Evolutionary conservation across 495 filamentous ascomycete genomes (phyloP).

Genomic region (Aspergillus olivimuriae): DNA sequence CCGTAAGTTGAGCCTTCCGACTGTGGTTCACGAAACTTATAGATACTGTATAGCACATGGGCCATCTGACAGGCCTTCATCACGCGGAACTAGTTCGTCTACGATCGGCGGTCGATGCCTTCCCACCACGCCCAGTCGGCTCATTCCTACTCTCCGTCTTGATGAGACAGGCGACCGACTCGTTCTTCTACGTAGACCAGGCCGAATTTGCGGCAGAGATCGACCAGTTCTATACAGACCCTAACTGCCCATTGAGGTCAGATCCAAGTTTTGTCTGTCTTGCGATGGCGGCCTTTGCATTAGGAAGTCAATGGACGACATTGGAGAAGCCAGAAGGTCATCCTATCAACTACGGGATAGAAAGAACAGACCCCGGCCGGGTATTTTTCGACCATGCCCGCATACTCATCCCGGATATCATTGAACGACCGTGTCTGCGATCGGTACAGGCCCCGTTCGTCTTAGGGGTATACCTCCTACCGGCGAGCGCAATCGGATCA

Average conservation of each 20-base stretch:
- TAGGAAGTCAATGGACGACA: constrained; percentile 20
- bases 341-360: background rate
- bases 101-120: constrained; percentile 6
- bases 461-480: constrained; percentile 20
- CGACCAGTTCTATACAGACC: constrained; percentile 15
- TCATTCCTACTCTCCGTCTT: constrained; percentile 18
- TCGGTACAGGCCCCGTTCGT: constrained; percentile 19
- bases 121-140: constrained; percentile 15
- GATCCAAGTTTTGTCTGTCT: constrained; percentile 16
- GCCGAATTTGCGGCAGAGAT: constrained; percentile 13
- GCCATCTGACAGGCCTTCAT: constrained; percentile 5
- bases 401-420: constrained; percentile 17
- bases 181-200: constrained; percentile 23
- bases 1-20: constrained; percentile 5
- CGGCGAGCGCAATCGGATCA: constrained; percentile 16
- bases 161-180: constrained; percentile 17
- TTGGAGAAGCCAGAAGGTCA: constrained; percentile 11
- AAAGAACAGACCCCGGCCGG: constrained; percentile 10
- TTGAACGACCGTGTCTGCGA: constrained; percentile 12
- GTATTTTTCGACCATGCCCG: constrained; percentile 13
- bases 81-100: constrained; percentile 1
- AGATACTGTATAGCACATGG: constrained; percentile 9
- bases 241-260: constrained; percentile 6
- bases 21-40: background rate
- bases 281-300: constrained; percentile 14